Evolutionary conservation across 2,329 filamentous ascomycete genomes (phyloP).

Genomic region (Calonectria honghensis): DNA sequence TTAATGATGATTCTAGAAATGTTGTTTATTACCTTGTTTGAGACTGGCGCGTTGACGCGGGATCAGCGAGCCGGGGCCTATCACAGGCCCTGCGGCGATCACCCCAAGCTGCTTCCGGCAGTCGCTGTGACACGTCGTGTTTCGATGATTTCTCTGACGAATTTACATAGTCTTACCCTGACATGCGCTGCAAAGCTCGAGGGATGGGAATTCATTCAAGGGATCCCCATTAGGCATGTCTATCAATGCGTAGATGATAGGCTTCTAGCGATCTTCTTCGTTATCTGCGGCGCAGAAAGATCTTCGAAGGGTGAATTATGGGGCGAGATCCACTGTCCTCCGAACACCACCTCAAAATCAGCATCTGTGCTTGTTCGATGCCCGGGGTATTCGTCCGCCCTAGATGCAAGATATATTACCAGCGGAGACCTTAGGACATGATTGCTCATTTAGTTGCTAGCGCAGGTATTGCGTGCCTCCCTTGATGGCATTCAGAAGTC

Average conservation of each 20-base stretch:
- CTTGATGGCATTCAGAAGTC: not conserved
- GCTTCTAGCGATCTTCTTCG: constrained; percentile 1
- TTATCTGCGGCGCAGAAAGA: constrained; percentile 6
- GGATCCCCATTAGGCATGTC: not conserved
- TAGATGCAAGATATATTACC: not conserved
- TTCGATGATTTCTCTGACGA: not conserved
- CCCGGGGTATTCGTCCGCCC: not conserved
- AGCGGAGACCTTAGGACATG: not conserved
- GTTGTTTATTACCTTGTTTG: not conserved
- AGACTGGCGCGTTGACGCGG: not conserved
- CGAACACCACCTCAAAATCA: not conserved
- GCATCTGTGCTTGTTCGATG: not conserved
- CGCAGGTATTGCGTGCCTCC: not conserved
- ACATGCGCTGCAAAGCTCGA: too few species aligned
- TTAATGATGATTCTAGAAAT: constrained; percentile 1
- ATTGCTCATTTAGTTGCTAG: not conserved
- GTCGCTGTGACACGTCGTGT: too few species aligned
- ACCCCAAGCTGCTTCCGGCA: not conserved
- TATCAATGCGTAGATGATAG: not conserved
- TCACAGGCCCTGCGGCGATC: not conserved
- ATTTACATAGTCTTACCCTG: not conserved
- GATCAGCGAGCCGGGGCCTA: not conserved
- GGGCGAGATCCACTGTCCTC: constrained; percentile 4
- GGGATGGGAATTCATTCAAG: too few species aligned
- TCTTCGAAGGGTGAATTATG: constrained; percentile 14